Conservation (phyloP, 2,329 filamentous ascomycete species). For the Metarhizium rileyi region DNA sequence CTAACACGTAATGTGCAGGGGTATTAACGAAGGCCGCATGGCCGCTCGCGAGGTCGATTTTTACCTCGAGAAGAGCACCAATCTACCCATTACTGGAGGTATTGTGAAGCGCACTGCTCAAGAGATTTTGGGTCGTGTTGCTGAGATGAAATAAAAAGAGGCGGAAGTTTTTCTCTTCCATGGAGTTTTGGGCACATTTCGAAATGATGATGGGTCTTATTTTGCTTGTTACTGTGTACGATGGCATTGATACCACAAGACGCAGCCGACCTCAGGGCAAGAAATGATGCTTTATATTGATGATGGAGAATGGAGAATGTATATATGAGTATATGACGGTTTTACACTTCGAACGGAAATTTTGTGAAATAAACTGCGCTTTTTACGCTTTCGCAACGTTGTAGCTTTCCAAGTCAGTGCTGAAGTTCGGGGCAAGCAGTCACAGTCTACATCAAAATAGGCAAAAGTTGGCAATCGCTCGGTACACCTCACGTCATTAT, state of each 20-base stretch:
- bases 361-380: neutral
- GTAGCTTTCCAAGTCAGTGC: neutral
- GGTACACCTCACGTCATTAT: no score
- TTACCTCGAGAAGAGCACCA: conserved; percentile 70
- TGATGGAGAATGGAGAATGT: neutral
- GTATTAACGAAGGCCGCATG: conserved; percentile 94
- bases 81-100: conserved; percentile 82
- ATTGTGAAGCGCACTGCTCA: conserved; percentile 78
- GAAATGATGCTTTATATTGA: neutral
- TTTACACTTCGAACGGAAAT: neutral
- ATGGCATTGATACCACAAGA: conserved; percentile 10
- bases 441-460: no score
- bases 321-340: neutral
- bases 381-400: neutral
- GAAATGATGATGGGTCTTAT: neutral
- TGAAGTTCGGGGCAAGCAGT: no score
- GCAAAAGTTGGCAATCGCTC: no score
- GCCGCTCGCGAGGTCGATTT: conserved; percentile 85
- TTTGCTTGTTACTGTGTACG: neutral
- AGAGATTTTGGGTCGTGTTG: conserved; percentile 44
- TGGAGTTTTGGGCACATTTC: neutral
- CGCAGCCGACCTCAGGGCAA: neutral
- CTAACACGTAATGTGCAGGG: conserved; percentile 43
- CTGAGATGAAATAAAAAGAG: conserved; percentile 8
- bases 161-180: neutral